Conservation (phyloP, 2,329 filamentous ascomycete species). For the Chrysoporthe puriensis region DNA sequence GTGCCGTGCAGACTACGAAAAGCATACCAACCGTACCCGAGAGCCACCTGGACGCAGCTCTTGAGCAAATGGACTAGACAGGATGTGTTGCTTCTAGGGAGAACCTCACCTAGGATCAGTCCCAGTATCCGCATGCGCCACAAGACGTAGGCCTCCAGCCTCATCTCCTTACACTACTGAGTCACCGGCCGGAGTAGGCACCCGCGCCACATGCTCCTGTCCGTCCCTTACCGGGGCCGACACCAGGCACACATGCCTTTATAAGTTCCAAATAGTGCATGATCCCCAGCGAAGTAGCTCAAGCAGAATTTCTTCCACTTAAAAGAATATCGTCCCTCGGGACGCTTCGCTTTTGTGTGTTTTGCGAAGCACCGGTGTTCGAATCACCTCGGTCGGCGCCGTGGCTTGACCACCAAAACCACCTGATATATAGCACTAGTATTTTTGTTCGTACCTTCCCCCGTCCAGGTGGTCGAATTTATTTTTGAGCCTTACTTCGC, state of each 20-base stretch:
- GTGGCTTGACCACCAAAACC: background rate
- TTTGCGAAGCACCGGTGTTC: background rate
- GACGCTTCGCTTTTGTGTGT: background rate
- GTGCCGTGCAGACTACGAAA: background rate
- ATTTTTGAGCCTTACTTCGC: background rate
- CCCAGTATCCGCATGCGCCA: too few relatives aligned
- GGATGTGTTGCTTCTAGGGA: background rate
- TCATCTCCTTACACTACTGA: background rate
- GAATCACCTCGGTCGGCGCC: background rate
- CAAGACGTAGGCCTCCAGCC: too few relatives aligned
- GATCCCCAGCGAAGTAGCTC: background rate
- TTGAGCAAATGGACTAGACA: too few relatives aligned
- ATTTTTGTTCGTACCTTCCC: background rate
- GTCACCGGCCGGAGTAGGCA: background rate
- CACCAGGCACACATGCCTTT: background rate
- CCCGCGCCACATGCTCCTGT: background rate
- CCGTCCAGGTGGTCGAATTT: too few relatives aligned
- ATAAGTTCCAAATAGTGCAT: background rate
- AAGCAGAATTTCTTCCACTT: background rate
- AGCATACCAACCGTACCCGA: too few relatives aligned
- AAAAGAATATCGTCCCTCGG: too few relatives aligned
- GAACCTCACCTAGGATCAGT: too few relatives aligned
- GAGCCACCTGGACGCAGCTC: too few relatives aligned
- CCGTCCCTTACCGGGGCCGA: background rate
- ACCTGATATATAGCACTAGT: background rate